Base-by-base conservation (phyloP, 2,329 filamentous ascomycete genomes). In the Colletotrichum gloeosporioides region DNA sequence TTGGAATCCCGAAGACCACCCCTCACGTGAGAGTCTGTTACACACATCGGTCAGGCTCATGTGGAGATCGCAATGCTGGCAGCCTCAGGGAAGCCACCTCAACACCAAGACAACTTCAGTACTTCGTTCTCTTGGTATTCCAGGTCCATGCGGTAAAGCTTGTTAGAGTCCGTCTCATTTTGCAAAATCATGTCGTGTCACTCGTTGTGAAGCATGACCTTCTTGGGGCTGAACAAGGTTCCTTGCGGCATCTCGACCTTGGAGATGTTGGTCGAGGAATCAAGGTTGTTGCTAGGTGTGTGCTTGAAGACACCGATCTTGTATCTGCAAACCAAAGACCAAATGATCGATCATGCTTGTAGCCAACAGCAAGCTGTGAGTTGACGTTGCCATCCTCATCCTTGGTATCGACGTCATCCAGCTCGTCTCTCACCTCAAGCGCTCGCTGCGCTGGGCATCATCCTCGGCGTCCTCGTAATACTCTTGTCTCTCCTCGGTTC, bases 221-320 rank as follows among this genome's bases (percentile, higher is more conserved):
- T 99, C 87, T 95, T 98, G 8, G 97, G 97, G 77, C 94, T 96
- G 88, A 99, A 98, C 1, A 96, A 89, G 83, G 94, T 94, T 80
- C 97, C 97, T 61, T 92, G 91, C 3, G 96, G 95, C 0, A 96
- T 98, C 84, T 96, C 93, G 67, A 99, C 95, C 85, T 98, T 98
- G 77, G 95, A 98, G 81, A 99, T 99, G 79, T 96, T 99, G 76
- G 97, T 99, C 13, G 95, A 95, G 85, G 99, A 99, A 83, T 99
- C 95, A 18, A 99, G 90, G 79, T 96, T 93, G 83, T 99, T 98
- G 86, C 98, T 95, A 1, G 93, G 89, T 0, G 96, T 98, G 82
- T 99, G 97, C 85, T 98, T 99, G 91, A 99, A 99, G 57, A 99
- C 97, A 71, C 97, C 97, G 83, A 99, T 99, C 90, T 99, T 98